Percentiles rank a stretch among this genome's conserved stretches.
Evolutionary conservation across 192 early-diverging fungal species (phyloP).

Genomic region (Diversispora eburnea): DNA sequence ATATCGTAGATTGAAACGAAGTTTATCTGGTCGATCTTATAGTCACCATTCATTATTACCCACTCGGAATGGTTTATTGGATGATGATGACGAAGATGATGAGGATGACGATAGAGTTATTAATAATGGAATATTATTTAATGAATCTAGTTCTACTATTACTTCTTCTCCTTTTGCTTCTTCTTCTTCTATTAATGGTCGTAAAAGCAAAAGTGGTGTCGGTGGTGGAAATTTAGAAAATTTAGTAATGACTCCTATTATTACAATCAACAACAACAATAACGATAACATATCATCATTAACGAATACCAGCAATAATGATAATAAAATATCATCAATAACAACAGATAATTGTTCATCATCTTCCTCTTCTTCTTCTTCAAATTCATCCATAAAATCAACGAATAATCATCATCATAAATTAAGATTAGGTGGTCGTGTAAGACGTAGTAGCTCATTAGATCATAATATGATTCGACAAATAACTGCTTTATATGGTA

Average conservation of each 20-base stretch:
- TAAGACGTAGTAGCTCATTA: constrained; percentile 30
- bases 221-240: not conserved
- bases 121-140: not conserved
- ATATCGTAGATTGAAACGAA: constrained; percentile 19
- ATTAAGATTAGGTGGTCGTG: constrained; percentile 7
- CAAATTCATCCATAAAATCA: not conserved
- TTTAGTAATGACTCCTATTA: not conserved
- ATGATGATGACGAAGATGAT: not conserved
- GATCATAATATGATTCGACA: constrained; percentile 32
- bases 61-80: not conserved
- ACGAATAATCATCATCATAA: constrained; percentile 14
- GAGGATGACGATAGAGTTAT: not conserved
- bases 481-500: constrained; percentile 20
- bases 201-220: not conserved
- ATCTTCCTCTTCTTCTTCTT: not conserved
- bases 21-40: constrained; percentile 27
- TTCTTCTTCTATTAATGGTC: no score
- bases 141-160: not conserved
- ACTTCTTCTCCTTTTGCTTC: no score
- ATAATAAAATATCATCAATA: not conserved
- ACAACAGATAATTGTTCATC: not conserved
- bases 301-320: no score
- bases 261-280: no score
- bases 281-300: no score
- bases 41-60: constrained; percentile 27